A percentile compares a stretch with the other conserved stretches of the same genome.
These are phyloP conservation scores for Berberis vulgaris DNA, from an alignment of 164 flowering plant species.

Conservation along the genomic window DNA sequence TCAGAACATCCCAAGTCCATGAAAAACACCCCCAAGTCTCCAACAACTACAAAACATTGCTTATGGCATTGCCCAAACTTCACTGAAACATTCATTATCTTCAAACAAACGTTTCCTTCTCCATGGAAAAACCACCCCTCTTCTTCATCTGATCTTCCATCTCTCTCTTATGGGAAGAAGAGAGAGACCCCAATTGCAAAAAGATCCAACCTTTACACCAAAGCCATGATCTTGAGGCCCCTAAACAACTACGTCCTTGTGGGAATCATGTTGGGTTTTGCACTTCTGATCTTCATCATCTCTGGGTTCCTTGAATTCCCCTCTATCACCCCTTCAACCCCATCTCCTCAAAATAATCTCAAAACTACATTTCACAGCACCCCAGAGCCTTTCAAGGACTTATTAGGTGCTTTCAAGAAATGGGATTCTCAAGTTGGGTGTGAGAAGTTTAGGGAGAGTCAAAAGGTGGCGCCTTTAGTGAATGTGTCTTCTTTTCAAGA, in stretches of 20 bases:
- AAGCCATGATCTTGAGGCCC: constrained; percentile 42
- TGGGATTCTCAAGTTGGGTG: constrained; percentile 95
- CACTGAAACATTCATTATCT: no score
- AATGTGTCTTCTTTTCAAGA: constrained; percentile 38
- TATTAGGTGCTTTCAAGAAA: constrained; percentile 53
- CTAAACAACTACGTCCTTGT: constrained; percentile 30
- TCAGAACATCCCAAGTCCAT: no score
- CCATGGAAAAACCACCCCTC: no score
- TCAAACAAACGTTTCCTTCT: no score
- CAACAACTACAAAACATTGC: no score
- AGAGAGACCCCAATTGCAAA: no score
- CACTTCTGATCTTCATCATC: constrained; percentile 48
- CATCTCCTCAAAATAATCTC: constrained; percentile 13
- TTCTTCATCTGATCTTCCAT: no score
- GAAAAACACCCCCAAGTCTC: no score
- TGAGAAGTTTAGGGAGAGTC: constrained; percentile 40
- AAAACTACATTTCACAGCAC: neutral
- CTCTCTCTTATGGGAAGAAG: no score
- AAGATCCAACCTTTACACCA: neutral
- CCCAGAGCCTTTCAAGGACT: constrained; percentile 53
- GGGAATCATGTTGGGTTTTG: constrained; percentile 39
- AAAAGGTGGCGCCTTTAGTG: constrained; percentile 18
- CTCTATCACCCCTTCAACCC: constrained; percentile 25
- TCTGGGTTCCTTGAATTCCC: constrained; percentile 57
- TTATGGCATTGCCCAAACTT: no score